Percentiles rank a stretch among this genome's conserved stretches.
Conservation (phyloP, 306 rosid genomes). For the Cicer yamashitae region DNA sequence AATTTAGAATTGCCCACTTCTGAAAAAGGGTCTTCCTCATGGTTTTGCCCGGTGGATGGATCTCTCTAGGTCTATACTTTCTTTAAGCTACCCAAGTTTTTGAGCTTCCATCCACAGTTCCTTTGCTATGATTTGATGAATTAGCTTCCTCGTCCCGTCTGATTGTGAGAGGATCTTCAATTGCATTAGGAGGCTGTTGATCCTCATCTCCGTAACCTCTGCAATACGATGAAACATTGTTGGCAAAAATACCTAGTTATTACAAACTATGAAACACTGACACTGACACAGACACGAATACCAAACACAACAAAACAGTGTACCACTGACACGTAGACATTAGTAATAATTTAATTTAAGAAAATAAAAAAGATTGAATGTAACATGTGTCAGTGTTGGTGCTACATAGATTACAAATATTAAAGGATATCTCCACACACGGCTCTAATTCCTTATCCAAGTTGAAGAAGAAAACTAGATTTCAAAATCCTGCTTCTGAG, state of each 20-base stretch:
- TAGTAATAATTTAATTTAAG: too few relatives aligned
- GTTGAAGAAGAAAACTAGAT: background rate
- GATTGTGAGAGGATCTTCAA: slow-evolving; percentile 46
- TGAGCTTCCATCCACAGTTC: slow-evolving; percentile 55
- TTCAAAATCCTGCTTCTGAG: slow-evolving; percentile 3
- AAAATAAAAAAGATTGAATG: too few relatives aligned
- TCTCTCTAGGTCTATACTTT: slow-evolving; percentile 23
- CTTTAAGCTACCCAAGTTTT: slow-evolving; percentile 49
- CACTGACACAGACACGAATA: too few relatives aligned
- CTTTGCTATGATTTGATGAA: slow-evolving; percentile 48
- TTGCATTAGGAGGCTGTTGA: slow-evolving; percentile 48
- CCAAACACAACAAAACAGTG: too few relatives aligned
- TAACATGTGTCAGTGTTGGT: too few relatives aligned
- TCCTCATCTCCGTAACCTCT: slow-evolving; percentile 71
- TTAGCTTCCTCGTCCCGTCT: slow-evolving; percentile 62
- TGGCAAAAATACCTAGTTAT: slow-evolving; percentile 7
- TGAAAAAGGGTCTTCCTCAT: slow-evolving; percentile 21
- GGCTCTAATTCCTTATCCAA: background rate
- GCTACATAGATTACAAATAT: background rate
- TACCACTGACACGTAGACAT: too few relatives aligned
- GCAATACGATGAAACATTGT: slow-evolving; percentile 40
- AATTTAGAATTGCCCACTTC: slow-evolving; percentile 16
- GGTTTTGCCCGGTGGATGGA: slow-evolving; percentile 14
- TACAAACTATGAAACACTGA: too few relatives aligned
- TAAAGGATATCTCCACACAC: background rate